Conservation (phyloP, 2,329 filamentous ascomycete species). For the Chaetomium sp. region DNA sequence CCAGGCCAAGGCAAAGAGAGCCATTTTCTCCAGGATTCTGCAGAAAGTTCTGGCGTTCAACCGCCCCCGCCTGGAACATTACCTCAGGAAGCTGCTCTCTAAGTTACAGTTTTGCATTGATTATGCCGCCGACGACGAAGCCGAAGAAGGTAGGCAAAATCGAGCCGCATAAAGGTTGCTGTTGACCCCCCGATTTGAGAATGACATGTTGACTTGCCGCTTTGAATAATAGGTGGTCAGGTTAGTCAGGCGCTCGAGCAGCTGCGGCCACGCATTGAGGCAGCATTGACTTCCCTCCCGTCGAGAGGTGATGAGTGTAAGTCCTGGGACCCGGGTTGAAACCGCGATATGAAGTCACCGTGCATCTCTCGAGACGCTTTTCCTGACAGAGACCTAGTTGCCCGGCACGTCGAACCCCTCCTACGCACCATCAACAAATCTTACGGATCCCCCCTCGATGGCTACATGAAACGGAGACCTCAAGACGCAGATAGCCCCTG, state of each 20-base stretch:
- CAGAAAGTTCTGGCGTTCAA: constrained; percentile 19
- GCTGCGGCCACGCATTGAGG: constrained; percentile 3
- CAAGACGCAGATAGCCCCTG: constrained; percentile 18
- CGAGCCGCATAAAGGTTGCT: background rate
- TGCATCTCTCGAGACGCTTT: too few relatives aligned
- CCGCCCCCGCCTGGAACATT: constrained; percentile 9
- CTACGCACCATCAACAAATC: constrained; percentile 7
- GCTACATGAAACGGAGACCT: constrained; percentile 14
- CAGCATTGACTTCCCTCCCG: background rate
- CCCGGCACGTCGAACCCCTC: background rate
- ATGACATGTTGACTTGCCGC: background rate
- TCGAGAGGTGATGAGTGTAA: constrained; percentile 4
- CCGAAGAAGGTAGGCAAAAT: constrained; percentile 5
- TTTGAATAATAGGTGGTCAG: background rate
- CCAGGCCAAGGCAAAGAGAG: background rate
- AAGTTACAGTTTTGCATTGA: constrained; percentile 9
- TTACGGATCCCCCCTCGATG: constrained; percentile 6
- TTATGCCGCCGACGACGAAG: background rate
- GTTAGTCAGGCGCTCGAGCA: background rate
- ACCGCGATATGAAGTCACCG: too few relatives aligned
- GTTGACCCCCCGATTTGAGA: too few relatives aligned
- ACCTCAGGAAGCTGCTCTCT: constrained; percentile 4
- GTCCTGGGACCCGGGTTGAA: background rate
- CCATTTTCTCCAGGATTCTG: constrained; percentile 6
- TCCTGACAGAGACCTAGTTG: constrained; percentile 4